Base-by-base conservation (phyloP, 192 early-diverging fungal genomes). In the Coemansia sp. region DNA sequence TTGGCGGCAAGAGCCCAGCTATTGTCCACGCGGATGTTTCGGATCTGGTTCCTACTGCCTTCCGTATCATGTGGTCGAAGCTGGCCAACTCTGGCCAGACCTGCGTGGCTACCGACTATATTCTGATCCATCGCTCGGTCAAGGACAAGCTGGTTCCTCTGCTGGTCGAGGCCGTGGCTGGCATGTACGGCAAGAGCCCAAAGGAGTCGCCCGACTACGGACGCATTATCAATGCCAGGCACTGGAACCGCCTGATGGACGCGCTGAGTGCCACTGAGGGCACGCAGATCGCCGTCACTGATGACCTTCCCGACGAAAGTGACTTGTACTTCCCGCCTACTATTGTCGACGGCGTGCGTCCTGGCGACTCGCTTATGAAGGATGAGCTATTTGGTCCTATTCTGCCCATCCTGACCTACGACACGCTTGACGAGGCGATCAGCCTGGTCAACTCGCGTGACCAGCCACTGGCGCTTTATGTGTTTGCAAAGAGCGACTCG, bases 311-410 rank as follows among this genome's bases (percentile, higher is more conserved):
- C 11, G 89, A 93, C 63, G 77, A 85, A 29, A 63, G 72, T 15
- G 89, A 91, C 47, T 80, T 85, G 16, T 99, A 86, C 79, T 87
- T 99, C 49, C 88, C 89, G n/a, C 94, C 93, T 2, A 95, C 93
- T 8, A 70, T 97, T 20, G 71, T 99, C n/a, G 78, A 89, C 11
- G 87, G 92, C 24, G 93, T 97, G 20, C 75, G 68, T 3, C 72
- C 86, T 10, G 84, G 85, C 70, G 84, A 88, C 49, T 62, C 73
- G 9, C 76, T 93, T 65, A 95, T 97, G 95, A 59, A 84, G 22
- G 90, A 90, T 33, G 97, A 99, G 79, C 74, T 99, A 46, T 97
- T 99, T 87, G 97, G 95, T 22, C 97, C 97, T 4, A 76, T 97
- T 40, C 76, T 99, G 66, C 94, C 94, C 16, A 85, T 99, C 63